phyloP scores from a whole-genome alignment of 345 rosid genomes.

The Sonneratia caseolaris region DNA sequence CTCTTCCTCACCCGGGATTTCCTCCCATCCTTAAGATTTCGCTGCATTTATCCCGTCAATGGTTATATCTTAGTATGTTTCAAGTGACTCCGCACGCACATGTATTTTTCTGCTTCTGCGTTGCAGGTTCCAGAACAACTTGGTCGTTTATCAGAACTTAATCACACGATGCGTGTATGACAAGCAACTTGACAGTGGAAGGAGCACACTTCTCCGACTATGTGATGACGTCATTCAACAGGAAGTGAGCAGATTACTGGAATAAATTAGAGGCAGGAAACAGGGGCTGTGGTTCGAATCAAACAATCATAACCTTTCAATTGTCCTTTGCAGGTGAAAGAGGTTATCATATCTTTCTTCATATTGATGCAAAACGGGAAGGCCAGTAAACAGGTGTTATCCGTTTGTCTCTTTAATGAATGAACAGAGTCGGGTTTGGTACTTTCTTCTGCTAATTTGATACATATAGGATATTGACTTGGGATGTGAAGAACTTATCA shows the following conservation, averaged over 20 bases:
- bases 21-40: too few species aligned
- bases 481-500: conserved; percentile 18
- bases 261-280: conserved; percentile 13
- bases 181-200: conserved; percentile 80
- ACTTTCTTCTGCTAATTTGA: too few species aligned
- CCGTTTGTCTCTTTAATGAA: too few species aligned
- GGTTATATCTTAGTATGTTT: not conserved
- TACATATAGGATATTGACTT: conserved; percentile 5
- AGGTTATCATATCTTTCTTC: conserved; percentile 58
- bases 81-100: not conserved
- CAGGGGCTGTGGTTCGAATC: not conserved
- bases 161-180: conserved; percentile 64
- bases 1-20: not conserved
- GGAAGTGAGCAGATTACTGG: conserved; percentile 24
- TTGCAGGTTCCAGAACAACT: conserved; percentile 61
- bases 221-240: conserved; percentile 73
- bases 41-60: not conserved
- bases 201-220: conserved; percentile 73
- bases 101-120: not conserved
- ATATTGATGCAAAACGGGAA: conserved; percentile 53
- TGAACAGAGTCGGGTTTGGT: too few species aligned
- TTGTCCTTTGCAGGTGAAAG: conserved; percentile 54
- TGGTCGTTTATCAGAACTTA: conserved; percentile 62
- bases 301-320: not conserved
- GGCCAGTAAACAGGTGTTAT: conserved; percentile 13